Conservation (phyloP, 2,329 filamentous ascomycete genomes). For the Talaromyces sp. region DNA sequence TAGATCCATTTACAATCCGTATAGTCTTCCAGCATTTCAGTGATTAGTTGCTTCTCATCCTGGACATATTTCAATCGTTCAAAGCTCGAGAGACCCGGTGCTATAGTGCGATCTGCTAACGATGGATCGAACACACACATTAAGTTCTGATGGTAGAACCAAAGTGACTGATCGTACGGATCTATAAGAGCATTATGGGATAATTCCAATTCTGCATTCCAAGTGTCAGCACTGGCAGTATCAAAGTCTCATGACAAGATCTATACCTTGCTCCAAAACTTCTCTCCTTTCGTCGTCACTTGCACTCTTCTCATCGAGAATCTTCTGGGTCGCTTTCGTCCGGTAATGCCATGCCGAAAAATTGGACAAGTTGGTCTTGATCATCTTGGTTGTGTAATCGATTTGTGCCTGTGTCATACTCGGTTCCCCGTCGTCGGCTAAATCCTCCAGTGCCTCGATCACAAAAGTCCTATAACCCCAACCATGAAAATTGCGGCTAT, state of each 20-base stretch:
- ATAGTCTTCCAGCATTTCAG: constrained; percentile 62
- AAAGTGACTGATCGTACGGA: constrained; percentile 90
- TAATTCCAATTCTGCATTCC: constrained; percentile 63
- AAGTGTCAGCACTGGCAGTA: not conserved
- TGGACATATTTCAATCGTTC: constrained; percentile 65
- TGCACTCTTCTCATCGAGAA: constrained; percentile 68
- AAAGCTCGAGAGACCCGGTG: constrained; percentile 57
- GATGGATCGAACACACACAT: constrained; percentile 63
- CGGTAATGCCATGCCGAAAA: constrained; percentile 97
- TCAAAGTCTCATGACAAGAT: not conserved
- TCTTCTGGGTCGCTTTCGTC: constrained; percentile 72
- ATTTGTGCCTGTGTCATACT: constrained; percentile 79
- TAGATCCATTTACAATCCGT: constrained; percentile 84
- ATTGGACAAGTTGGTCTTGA: constrained; percentile 79
- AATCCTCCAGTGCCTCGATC: constrained; percentile 68
- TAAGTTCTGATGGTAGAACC: constrained; percentile 93
- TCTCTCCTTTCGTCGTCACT: constrained; percentile 58
- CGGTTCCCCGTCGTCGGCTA: constrained; percentile 23
- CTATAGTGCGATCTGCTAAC: constrained; percentile 55
- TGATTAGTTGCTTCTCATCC: constrained; percentile 70
- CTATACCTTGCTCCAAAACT: constrained; percentile 66
- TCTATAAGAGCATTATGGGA: constrained; percentile 79
- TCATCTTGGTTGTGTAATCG: constrained; percentile 86
- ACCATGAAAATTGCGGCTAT: constrained; percentile 91
- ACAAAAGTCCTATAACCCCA: constrained; percentile 87